Base-by-base conservation (phyloP, 305 asterid species). In the Fraxinus nigra region DNA sequence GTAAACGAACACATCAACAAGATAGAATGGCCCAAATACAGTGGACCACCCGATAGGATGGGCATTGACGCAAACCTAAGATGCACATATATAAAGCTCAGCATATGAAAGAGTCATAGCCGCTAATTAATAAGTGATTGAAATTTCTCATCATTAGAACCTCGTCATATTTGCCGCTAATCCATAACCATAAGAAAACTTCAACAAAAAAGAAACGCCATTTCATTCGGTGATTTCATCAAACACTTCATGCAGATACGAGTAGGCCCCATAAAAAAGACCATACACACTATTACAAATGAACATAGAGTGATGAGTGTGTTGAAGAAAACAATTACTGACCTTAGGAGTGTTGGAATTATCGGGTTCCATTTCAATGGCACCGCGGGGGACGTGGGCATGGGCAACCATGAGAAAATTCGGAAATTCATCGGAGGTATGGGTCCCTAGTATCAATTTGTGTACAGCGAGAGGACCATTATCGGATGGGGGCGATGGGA, bases 381-480 rank as follows among this genome's bases (percentile, higher is more conserved):
- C 90, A 63, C 88, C 91, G 5, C 86, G 86, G 0, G 97, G 97
- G 69, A 95, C 94, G 86, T 87, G 89, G 32, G 92, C 98, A 26
- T 93, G 86, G 5, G 98, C 99, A 38, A 96, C 82, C 92, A 96
- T 84, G 80, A 96, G 95, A 38, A 83, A 94, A 82, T 96, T 96
- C 38, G 94, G 97, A 82, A 16, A 54, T 34, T 81, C 97, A 24
- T 92, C 99, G 51, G 97, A 85, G 24, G 98, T 96, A 87, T 96
- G 98, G 69, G 98, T 94, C 80, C 98, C 98, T 2, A 96, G 94
- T 67, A 96, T 81, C 82, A 94, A 84, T 61, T 89, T 91, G 84
- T 92, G 97, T 51, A 86, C 87, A 51, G 88, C 65, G 79, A 93
- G 87, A 67, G 90, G 89, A 0, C 87, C 93, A 20, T 79, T 89